Conservation (phyloP, 2,329 filamentous ascomycete species). For the Cladosporium velox region DNA sequence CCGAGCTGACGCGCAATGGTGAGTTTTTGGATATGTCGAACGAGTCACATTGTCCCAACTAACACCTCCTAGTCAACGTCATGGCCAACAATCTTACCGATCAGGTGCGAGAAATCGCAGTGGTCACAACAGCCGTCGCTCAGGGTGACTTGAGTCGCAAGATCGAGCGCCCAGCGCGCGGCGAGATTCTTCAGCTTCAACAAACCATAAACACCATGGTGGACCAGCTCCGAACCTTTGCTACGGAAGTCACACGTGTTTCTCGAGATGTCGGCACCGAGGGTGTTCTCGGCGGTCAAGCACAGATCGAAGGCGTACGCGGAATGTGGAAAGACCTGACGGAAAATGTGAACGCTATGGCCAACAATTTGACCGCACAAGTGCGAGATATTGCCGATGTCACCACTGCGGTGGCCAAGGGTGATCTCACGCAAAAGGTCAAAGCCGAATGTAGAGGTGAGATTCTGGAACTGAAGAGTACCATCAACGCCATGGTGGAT, state of each 20-base stretch:
- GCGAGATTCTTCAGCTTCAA: constrained; percentile 92
- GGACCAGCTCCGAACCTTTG: constrained; percentile 65
- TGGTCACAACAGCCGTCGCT: constrained; percentile 93
- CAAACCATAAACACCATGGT: constrained; percentile 77
- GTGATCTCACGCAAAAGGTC: constrained; percentile 55
- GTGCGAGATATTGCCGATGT: constrained; percentile 57
- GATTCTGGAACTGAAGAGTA: constrained; percentile 54
- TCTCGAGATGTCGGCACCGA: constrained; percentile 66
- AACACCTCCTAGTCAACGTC: constrained; percentile 69
- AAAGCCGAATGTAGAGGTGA: constrained; percentile 56
- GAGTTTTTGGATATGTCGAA: constrained; percentile 30
- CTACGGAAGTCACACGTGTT: constrained; percentile 65
- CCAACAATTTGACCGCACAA: constrained; percentile 55
- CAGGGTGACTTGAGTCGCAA: constrained; percentile 94
- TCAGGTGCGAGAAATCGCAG: constrained; percentile 95
- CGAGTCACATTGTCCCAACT: constrained; percentile 21
- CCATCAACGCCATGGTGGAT: constrained; percentile 57
- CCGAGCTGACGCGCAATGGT: constrained; percentile 75
- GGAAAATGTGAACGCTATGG: constrained; percentile 57
- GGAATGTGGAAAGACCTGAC: constrained; percentile 69
- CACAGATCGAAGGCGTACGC: constrained; percentile 65
- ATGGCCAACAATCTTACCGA: constrained; percentile 99
- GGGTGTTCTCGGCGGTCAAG: constrained; percentile 64
- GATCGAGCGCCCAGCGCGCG: constrained; percentile 89
- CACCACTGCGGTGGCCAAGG: constrained; percentile 54